Evolutionary conservation across 2,329 filamentous ascomycete species (phyloP), one percentile per base, ranked within the genome.

Genomic region (Talaromyces sp.): DNA sequence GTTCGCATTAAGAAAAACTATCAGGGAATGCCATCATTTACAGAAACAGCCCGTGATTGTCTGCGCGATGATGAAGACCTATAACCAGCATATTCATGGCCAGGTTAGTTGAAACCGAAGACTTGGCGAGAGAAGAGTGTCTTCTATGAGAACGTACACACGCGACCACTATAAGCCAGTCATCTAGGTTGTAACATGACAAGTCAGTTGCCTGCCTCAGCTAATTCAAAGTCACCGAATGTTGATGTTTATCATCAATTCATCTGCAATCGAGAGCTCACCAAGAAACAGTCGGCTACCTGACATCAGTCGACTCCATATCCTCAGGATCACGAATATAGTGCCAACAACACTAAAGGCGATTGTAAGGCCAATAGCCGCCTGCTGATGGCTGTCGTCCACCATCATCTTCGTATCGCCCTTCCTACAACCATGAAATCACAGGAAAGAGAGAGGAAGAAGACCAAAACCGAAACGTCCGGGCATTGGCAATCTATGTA

Each of bases 281-380:
- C 73, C 71, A 19, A 62, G 65, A 6, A 68, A 68, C n/a, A 71
- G 47, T 7, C 67, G 45, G 57, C 67, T 68, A 63, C 69, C 57
- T 35, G 69, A 71, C 47, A 74, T 49, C 22, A 60, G 61, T 24
- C 73, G 69, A 67, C 72, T 69, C 72, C 72, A 74, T 33, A 71
- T 33, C 27, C 72, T 67, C 41, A 74, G 57, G 11, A 71, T 10
- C 33, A 74, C 66, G 14, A 70, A 64, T 63, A 74, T 66, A 0
- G 69, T 70, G 13, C 70, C 69, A 0, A 74, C 37, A 41, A 70
- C 62, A 1, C 72, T 66, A 49, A 73, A 74, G 5, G 69, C 69
- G 39, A 72, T 65, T 9, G 72, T 63, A 14, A 74, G 50, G 4
- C 68, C 72, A 37, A 74, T 65, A 11, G 70, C 72, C 2, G 45